These are phyloP conservation scores for Botrytis porri DNA, from an alignment of 2,329 filamentous ascomycete genomes.

Conservation along the genomic window DNA sequence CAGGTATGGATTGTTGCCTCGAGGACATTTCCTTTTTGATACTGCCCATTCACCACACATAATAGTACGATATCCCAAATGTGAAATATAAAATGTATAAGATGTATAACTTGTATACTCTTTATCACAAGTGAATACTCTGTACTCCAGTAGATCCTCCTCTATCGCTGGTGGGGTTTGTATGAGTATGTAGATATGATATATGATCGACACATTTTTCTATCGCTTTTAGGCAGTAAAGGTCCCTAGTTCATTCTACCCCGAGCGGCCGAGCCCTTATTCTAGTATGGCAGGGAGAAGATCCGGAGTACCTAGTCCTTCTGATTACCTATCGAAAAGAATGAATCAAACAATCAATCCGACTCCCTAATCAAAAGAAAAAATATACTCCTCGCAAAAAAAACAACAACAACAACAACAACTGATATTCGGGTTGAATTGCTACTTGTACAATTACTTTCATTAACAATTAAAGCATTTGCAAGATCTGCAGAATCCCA, in stretches of 20 bases:
- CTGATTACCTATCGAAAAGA: background rate
- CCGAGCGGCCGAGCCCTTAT: background rate
- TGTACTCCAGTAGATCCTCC: background rate
- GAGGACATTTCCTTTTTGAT: background rate
- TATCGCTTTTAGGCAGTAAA: background rate
- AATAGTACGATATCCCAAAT: background rate
- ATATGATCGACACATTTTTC: background rate
- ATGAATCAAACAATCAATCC: background rate
- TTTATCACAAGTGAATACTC: background rate
- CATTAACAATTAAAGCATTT: background rate
- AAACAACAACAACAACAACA: no score
- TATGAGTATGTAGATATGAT: background rate
- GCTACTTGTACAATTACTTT: background rate
- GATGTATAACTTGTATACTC: no score
- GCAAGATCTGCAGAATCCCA: background rate
- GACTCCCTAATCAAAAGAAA: slow-evolving; percentile 10
- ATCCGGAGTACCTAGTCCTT: background rate
- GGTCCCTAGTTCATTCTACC: background rate
- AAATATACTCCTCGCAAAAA: slow-evolving; percentile 3
- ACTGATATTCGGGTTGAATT: background rate
- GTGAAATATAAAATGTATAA: background rate
- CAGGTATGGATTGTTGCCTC: background rate
- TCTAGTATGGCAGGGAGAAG: background rate
- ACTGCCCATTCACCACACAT: background rate
- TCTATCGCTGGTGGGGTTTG: background rate